Conservation (phyloP, 2,329 filamentous ascomycete species). For the Hypoxylon sp. region DNA sequence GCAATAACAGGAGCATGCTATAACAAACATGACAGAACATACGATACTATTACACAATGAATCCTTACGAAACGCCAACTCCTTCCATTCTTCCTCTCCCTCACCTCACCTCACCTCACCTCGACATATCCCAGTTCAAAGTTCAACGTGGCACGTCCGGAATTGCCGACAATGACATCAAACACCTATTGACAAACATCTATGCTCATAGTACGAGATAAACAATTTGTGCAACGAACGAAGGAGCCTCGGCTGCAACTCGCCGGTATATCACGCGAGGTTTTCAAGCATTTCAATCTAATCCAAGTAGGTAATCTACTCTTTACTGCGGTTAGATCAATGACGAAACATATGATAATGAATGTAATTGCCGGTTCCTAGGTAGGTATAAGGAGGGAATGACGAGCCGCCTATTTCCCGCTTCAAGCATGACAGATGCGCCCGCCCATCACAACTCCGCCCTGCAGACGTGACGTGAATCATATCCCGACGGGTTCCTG, state of each 20-base stretch:
- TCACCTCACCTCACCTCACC: no score
- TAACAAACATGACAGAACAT: no score
- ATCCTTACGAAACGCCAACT: no score
- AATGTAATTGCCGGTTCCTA: no score
- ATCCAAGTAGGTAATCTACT: no score
- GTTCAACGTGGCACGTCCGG: neutral
- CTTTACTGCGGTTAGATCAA: neutral
- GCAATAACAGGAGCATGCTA: neutral
- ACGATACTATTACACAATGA: no score
- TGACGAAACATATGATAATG: neutral
- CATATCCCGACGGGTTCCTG: constrained; percentile 14
- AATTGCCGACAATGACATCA: neutral
- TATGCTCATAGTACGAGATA: neutral
- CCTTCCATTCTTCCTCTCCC: no score
- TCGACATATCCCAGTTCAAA: no score
- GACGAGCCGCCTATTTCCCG: neutral
- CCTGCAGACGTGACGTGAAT: neutral
- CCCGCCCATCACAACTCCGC: neutral
- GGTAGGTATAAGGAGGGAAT: neutral
- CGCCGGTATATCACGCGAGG: neutral
- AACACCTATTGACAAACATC: neutral
- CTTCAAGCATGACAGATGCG: constrained; percentile 2
- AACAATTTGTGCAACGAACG: neutral
- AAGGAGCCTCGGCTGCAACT: neutral
- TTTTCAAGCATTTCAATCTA: no score